These are phyloP conservation scores for Streptanthus diversifolius DNA, from an alignment of 345 rosid genomes.

Conservation along the genomic window DNA sequence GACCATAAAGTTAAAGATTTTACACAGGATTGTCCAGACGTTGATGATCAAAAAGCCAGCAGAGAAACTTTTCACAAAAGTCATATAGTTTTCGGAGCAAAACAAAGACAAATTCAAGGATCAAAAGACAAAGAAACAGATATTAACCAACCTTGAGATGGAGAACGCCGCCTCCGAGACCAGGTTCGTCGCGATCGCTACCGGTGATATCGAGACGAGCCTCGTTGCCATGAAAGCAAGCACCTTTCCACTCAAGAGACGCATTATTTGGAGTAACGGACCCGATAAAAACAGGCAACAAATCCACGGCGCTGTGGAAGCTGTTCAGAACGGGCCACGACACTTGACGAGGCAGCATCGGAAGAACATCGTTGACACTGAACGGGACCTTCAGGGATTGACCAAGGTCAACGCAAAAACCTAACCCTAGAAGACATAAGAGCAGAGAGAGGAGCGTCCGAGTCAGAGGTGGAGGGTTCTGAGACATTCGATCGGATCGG, in stretches of 20 bases:
- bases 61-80: neutral
- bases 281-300: constrained; percentile 81
- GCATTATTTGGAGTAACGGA: constrained; percentile 59
- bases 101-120: no score
- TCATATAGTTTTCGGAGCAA: no score
- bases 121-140: neutral
- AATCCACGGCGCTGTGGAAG: constrained; percentile 81
- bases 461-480: constrained; percentile 8
- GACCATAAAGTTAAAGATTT: neutral
- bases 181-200: constrained; percentile 53
- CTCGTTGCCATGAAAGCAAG: constrained; percentile 82
- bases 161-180: constrained; percentile 82
- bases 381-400: constrained; percentile 67
- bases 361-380: constrained; percentile 72
- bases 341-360: constrained; percentile 75
- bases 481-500: constrained; percentile 40
- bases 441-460: constrained; percentile 14
- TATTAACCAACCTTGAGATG: constrained; percentile 54
- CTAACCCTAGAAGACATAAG: constrained; percentile 42
- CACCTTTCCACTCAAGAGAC: constrained; percentile 78
- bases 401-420: constrained; percentile 32
- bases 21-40: neutral
- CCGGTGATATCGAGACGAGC: constrained; percentile 65
- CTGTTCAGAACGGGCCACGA: constrained; percentile 91
- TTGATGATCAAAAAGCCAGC: neutral